Percentiles rank a stretch among this genome's conserved stretches.
These are phyloP conservation scores for Chlamydomonas asymmetrica DNA, from an alignment of 139 green algal species.

Conservation along the genomic window DNA sequence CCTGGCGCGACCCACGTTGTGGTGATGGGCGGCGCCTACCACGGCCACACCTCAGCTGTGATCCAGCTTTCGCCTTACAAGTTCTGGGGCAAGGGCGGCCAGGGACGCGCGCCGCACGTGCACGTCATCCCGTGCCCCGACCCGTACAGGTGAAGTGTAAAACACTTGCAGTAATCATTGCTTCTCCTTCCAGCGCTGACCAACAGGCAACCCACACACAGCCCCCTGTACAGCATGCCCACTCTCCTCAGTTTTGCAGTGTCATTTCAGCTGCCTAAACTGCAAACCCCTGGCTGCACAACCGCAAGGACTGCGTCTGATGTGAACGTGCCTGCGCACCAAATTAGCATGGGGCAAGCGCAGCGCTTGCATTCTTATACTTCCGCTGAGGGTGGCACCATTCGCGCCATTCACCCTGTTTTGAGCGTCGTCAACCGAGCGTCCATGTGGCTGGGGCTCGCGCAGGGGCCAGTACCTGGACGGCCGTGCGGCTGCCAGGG, in stretches of 20 bases:
- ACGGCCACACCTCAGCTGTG: constrained; percentile 64
- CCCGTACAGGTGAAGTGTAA: constrained; percentile 59
- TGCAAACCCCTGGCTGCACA: too few species aligned
- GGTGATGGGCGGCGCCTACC: constrained; percentile 74
- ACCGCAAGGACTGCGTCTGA: too few species aligned
- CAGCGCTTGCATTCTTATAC: too few species aligned
- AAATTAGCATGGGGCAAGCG: too few species aligned
- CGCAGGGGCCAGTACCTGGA: constrained; percentile 62
- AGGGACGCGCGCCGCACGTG: constrained; percentile 38
- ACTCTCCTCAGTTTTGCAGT: too few species aligned
- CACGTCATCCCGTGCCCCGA: constrained; percentile 67
- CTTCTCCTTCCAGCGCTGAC: too few species aligned
- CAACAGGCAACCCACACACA: too few species aligned
- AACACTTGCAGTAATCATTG: too few species aligned
- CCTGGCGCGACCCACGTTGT: constrained; percentile 39
- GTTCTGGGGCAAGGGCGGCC: constrained; percentile 66
- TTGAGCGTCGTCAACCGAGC: not conserved
- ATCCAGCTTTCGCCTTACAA: constrained; percentile 73
- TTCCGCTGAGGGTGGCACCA: too few species aligned
- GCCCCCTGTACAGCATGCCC: too few species aligned
- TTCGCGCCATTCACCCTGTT: not conserved
- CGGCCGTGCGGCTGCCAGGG: constrained; percentile 47
- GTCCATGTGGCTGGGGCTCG: not conserved
- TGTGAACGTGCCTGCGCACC: too few species aligned
- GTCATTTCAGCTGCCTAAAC: too few species aligned